A percentile compares a stretch with the other conserved stretches of the same genome.
Evolutionary conservation across 2,329 filamentous ascomycete genomes (phyloP).

Genomic region (Stemphylium beticola): DNA sequence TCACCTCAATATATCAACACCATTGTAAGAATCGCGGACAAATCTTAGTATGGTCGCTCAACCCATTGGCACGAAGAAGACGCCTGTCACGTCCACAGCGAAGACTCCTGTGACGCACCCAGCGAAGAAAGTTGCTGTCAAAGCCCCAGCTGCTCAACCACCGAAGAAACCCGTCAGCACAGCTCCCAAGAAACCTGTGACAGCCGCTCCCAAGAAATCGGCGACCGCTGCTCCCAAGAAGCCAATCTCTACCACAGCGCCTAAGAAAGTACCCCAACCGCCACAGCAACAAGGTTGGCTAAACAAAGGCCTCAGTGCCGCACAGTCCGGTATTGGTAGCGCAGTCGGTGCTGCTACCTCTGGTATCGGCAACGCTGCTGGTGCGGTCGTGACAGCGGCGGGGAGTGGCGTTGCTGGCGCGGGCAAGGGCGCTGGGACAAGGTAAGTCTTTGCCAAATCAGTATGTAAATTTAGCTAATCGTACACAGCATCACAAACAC

Average conservation of each 20-base stretch:
- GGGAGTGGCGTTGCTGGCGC: conserved; percentile 54
- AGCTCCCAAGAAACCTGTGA: conserved; percentile 24
- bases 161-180: conserved; percentile 27
- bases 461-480: not conserved
- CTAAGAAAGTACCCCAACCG: conserved; percentile 19
- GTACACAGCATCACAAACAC: conserved; percentile 51
- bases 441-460: conserved; percentile 3
- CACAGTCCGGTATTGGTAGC: conserved; percentile 27
- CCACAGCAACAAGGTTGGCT: conserved; percentile 54
- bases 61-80: conserved; percentile 36
- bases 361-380: conserved; percentile 53
- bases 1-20: not conserved
- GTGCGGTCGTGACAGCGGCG: conserved; percentile 51
- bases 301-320: conserved; percentile 33
- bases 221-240: conserved; percentile 16
- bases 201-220: conserved; percentile 8
- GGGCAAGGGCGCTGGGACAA: conserved; percentile 15
- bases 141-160: conserved; percentile 15
- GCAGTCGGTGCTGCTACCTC: conserved; percentile 45
- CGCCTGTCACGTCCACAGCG: conserved; percentile 22
- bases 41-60: conserved; percentile 30
- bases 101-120: conserved; percentile 17
- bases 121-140: conserved; percentile 5
- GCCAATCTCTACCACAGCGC: conserved; percentile 8
- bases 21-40: not conserved